Base-by-base conservation (phyloP, 352 stramenopile species). In the Phytopythium ostracodes region DNA sequence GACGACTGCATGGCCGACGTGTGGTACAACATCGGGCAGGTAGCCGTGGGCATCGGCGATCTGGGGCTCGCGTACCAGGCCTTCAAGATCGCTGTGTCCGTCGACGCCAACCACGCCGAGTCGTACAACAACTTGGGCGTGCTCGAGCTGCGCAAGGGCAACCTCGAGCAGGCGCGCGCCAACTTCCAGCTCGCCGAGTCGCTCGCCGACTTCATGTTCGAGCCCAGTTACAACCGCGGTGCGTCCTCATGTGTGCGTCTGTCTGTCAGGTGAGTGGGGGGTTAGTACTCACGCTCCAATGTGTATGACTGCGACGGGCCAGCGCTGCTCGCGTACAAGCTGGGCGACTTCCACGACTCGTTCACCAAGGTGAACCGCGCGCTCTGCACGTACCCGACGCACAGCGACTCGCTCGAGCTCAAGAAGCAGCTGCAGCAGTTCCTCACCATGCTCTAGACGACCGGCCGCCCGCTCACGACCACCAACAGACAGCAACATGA, bases 11-110 rank as follows among this genome's bases (percentile, higher is more conserved):
- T 96, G 73, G 88, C 88, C 31, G 92, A 98, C 72, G 77, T 98
- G 31, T 98, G 93, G 94, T 98, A 97, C 79, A 98, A 98, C 70
- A 78, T 98, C 35, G 93, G 91, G 1, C 92, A 98, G 57, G 87
- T 98, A 35, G 93, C 84, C 10, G 89, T 98, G 43, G 89, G 88
- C 65, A 94, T 98, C 40, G 92, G 92, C 27, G 94, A 98, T 70
- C 65, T 98, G 22, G 92, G 87, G 6, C 76, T 98, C 36, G 94
- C 91, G 15, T 98, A 97, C 74, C 91, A 98, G 71, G 88, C 88
- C 8, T 97, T 98, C 72, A 98, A 98, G 74, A 87, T 98, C 42
- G 86, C 92, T 15, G 79, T 98, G 20, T 90, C 90, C 0, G 82
- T 97, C 11, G 91, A 98, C 73, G 81, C 73, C 60, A 94, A 94